Evolutionary conservation across 1,284 basidiomycete species (phyloP).

Genomic region (Prillingera fragicola): DNA sequence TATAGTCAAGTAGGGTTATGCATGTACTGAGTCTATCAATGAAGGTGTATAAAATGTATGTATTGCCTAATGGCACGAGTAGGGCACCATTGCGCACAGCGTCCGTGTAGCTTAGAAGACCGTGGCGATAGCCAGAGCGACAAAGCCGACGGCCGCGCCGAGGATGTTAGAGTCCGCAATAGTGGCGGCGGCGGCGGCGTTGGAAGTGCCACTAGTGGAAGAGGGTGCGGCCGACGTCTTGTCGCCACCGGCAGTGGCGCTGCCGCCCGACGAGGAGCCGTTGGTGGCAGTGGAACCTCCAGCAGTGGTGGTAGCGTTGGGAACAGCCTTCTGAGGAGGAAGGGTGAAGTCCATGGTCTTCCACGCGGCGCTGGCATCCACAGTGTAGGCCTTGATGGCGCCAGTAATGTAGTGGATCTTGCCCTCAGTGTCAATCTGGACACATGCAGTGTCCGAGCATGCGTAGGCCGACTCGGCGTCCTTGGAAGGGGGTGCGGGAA

Average conservation of each 20-base stretch:
- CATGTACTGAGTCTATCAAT: no score
- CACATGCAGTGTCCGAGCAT: constrained; percentile 61
- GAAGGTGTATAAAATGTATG: no score
- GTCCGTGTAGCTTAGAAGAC: not conserved
- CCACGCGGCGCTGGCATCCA: constrained; percentile 38
- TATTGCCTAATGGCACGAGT: no score
- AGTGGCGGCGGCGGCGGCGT: not conserved
- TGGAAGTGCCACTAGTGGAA: constrained; percentile 1
- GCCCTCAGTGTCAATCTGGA: constrained; percentile 68
- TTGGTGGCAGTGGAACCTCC: constrained; percentile 10
- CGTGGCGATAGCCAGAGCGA: constrained; percentile 3
- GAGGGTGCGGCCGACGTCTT: constrained; percentile 7
- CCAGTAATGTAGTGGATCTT: constrained; percentile 64
- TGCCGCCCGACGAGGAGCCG: constrained; percentile 7
- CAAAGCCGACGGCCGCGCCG: not conserved
- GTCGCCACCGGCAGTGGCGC: constrained; percentile 9
- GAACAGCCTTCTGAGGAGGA: constrained; percentile 12
- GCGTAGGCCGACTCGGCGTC: constrained; percentile 67
- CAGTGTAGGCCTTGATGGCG: constrained; percentile 46
- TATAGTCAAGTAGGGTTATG: no score
- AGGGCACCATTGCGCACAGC: no score
- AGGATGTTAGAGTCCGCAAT: not conserved
- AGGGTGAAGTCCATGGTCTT: constrained; percentile 42
- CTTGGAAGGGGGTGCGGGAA: constrained; percentile 63
- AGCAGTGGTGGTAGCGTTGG: constrained; percentile 12